These are phyloP conservation scores for Mrakia blollopis DNA, from an alignment of 768 basidiomycete species.

Conservation along the genomic window DNA sequence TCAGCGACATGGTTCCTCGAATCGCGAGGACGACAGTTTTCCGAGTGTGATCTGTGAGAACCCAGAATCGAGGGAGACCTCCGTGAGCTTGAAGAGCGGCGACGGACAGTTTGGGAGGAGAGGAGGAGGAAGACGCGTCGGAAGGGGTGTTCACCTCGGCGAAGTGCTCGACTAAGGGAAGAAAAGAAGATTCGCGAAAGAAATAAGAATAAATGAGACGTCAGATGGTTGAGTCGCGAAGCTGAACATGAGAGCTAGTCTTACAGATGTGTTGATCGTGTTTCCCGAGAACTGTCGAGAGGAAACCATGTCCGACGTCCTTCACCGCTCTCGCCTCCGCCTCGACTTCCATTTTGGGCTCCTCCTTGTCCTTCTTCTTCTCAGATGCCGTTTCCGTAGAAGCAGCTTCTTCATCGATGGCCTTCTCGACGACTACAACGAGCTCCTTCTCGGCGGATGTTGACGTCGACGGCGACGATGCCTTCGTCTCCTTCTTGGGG, in stretches of 20 bases:
- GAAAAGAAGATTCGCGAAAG: too few relatives aligned
- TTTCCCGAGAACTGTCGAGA: conserved; percentile 71
- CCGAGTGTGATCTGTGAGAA: conserved; percentile 72
- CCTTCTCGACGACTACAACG: conserved; percentile 31
- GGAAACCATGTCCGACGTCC: conserved; percentile 43
- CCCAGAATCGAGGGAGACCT: conserved; percentile 78
- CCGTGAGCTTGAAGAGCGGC: conserved; percentile 34
- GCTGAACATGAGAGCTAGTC: too few relatives aligned
- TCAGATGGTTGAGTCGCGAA: too few relatives aligned
- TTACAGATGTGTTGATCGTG: conserved; percentile 81
- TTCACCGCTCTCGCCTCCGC: conserved; percentile 49
- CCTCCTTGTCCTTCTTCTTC: too few relatives aligned
- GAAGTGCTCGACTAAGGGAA: conserved; percentile 16
- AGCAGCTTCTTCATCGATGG: conserved; percentile 52
- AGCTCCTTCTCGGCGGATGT: conserved; percentile 7
- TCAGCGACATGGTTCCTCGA: conserved; percentile 77
- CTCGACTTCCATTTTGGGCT: conserved; percentile 53
- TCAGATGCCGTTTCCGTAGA: conserved; percentile 49
- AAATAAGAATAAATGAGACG: too few relatives aligned
- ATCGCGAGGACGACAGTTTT: conserved; percentile 70
- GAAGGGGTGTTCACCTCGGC: not conserved
- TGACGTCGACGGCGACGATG: not conserved
- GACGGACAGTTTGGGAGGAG: not conserved
- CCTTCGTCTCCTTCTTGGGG: conserved; percentile 18
- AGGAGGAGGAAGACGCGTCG: not conserved